Percentiles rank a stretch among this genome's conserved stretches.
Evolutionary conservation across 441 rosid genomes (phyloP).

Genomic region (Erysimum pusillum): DNA sequence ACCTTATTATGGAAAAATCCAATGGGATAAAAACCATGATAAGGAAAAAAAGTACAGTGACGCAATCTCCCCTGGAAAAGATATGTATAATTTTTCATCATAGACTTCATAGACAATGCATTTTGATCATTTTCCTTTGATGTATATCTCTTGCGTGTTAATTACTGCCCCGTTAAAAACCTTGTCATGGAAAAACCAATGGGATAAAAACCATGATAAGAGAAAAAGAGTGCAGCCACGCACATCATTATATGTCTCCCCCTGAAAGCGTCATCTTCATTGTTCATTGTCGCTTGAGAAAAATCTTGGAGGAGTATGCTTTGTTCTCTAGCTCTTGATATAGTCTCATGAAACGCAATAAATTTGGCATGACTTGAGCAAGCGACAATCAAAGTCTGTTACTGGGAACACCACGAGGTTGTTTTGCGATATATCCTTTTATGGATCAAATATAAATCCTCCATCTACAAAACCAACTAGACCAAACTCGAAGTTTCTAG

Average conservation of each 20-base stretch:
- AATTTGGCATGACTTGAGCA: too few species aligned
- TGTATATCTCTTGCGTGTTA: neutral
- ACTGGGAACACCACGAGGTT: neutral
- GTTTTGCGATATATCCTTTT: neutral
- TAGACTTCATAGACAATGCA: too few species aligned
- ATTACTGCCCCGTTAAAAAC: neutral
- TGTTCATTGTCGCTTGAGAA: too few species aligned
- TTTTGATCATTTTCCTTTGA: neutral
- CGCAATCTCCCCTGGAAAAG: too few species aligned
- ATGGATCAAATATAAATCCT: neutral
- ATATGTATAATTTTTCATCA: too few species aligned
- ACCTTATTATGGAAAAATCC: too few species aligned
- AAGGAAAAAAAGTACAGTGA: too few species aligned
- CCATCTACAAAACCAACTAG: neutral
- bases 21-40: too few species aligned
- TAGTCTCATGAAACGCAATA: too few species aligned
- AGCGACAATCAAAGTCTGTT: neutral
- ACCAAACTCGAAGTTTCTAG: neutral
- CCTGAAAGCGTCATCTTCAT: neutral
- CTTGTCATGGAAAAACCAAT: neutral
- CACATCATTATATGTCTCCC: neutral
- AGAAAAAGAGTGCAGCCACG: neutral
- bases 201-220: neutral
- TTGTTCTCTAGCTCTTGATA: too few species aligned
- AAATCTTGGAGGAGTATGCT: too few species aligned